Conservation (phyloP, 176 grass and related monocot species). For the Urochloa ruziziensis region DNA sequence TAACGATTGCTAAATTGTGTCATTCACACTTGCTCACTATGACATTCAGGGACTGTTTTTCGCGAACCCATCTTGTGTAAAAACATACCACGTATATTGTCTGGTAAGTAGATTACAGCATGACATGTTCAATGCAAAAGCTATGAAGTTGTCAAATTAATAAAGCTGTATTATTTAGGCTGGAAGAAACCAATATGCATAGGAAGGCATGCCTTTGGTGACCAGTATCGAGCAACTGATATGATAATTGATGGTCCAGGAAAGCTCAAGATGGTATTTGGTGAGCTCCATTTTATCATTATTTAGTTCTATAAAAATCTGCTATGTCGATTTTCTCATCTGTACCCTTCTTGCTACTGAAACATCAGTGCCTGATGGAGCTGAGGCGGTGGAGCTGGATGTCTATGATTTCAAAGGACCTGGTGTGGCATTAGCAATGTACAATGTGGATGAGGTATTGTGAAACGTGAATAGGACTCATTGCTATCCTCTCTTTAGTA, state of each 20-base stretch:
- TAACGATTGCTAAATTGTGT: neutral
- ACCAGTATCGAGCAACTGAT: conserved; percentile 96
- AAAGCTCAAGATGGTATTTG: conserved; percentile 96
- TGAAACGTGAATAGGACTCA: neutral
- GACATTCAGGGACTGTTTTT: conserved; percentile 82
- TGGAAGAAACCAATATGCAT: conserved; percentile 99
- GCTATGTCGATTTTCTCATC: neutral
- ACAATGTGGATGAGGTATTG: conserved; percentile 90
- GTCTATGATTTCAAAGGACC: conserved; percentile 92
- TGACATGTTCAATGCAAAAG: neutral
- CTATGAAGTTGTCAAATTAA: neutral
- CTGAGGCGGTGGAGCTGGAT: conserved; percentile 65
- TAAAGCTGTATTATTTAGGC: conserved; percentile 34
- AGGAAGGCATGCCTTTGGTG: conserved; percentile 96
- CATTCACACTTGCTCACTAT: neutral
- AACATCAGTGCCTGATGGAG: conserved; percentile 67
- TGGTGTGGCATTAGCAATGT: conserved; percentile 87
- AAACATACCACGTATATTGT: conserved; percentile 74
- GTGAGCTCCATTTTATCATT: conserved; percentile 45
- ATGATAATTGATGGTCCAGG: conserved; percentile 79
- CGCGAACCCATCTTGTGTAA: conserved; percentile 89
- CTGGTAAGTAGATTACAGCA: conserved; percentile 57
- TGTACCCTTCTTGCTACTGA: conserved; percentile 25
- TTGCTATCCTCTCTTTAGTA: conserved; percentile 25
- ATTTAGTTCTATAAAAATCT: neutral